Base-by-base conservation (phyloP, 306 rosid species). In the Lathyrus tuberosus region DNA sequence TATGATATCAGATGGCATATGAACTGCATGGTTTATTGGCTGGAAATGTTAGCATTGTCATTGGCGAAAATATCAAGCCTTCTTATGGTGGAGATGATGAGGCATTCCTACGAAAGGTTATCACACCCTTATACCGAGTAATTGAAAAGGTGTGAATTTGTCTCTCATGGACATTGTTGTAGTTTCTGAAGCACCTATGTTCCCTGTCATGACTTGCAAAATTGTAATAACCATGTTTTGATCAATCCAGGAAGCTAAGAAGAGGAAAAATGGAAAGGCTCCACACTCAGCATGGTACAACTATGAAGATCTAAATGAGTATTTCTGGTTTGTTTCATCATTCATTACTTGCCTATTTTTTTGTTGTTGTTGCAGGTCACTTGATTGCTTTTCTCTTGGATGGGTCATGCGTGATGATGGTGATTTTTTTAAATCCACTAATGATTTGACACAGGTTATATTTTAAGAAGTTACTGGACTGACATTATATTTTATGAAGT, bases 381-480 rank as follows among this genome's bases (percentile, higher is more conserved):
- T 87, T 75, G 90, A 87, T 75, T 90, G 98, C 82, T 94, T 90
- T 73, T 90, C 98, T 84, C 97, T 94, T 57, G 98, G 98, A 65
- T 94, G 98, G 98, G 97, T 97, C 31, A 94, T 94, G 98, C 97
- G 95, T 60, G 96, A 94, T 73, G 98, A 94, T 78, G 98, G 96
- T 10, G 94, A 88, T 33, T 86, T 91, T 87, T 94, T 94, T 71
- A 94, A 87, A 87, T 83, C 96, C 22, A 86, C 91, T 43, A 83
- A 86, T 71, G 96, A 84, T 63, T 10, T 70, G 58, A 31, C 51
- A 47, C 84, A 84, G 89, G 94, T 88, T 73, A 46, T 71, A 57
- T 41, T 51, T 75, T 31, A 58, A 74, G 43, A 74, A 53, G 44
- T 67, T 66, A 20, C 63, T 73, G 16, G 58, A 44, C 33, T 54